These are phyloP conservation scores for Cryomyces antarcticus DNA, from an alignment of 495 filamentous ascomycete genomes.

Conservation along the genomic window DNA sequence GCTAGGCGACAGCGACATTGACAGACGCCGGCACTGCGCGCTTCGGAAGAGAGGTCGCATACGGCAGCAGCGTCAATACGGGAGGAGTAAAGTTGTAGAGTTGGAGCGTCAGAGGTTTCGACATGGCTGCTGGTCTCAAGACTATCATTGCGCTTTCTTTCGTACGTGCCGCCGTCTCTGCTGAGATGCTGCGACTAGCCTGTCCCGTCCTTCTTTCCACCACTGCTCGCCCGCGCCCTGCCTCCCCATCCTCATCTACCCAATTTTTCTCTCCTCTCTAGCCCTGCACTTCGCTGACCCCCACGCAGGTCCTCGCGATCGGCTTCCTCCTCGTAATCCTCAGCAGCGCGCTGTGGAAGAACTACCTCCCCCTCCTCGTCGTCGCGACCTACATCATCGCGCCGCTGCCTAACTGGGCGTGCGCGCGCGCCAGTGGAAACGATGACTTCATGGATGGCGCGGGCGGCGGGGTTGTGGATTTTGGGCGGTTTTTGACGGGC, in stretches of 20 bases:
- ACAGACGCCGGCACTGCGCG: too few species aligned
- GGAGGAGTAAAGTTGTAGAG: too few species aligned
- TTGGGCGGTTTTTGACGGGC: constrained; percentile 85
- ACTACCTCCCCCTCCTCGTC: constrained; percentile 83
- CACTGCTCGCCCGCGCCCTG: not conserved
- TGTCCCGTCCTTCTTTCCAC: not conserved
- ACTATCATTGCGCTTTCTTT: constrained; percentile 98
- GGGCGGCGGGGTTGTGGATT: constrained; percentile 65
- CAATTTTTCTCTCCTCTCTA: not conserved
- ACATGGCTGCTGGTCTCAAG: constrained; percentile 51
- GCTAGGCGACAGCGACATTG: too few species aligned
- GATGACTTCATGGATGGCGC: constrained; percentile 90
- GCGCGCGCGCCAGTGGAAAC: constrained; percentile 66
- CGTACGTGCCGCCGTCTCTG: constrained; percentile 27
- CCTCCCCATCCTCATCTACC: constrained; percentile 2
- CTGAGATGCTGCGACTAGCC: not conserved
- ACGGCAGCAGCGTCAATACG: too few species aligned
- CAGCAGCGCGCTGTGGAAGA: constrained; percentile 80
- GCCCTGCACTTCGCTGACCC: not conserved
- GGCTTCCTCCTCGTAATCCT: constrained; percentile 98
- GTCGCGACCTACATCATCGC: constrained; percentile 90
- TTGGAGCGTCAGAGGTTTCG: too few species aligned
- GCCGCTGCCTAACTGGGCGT: constrained; percentile 91
- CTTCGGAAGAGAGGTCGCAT: too few species aligned
- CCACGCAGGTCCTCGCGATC: constrained; percentile 65